Base-by-base conservation (phyloP, 352 stramenopile genomes). In the Salisapilia sapeloensis region DNA sequence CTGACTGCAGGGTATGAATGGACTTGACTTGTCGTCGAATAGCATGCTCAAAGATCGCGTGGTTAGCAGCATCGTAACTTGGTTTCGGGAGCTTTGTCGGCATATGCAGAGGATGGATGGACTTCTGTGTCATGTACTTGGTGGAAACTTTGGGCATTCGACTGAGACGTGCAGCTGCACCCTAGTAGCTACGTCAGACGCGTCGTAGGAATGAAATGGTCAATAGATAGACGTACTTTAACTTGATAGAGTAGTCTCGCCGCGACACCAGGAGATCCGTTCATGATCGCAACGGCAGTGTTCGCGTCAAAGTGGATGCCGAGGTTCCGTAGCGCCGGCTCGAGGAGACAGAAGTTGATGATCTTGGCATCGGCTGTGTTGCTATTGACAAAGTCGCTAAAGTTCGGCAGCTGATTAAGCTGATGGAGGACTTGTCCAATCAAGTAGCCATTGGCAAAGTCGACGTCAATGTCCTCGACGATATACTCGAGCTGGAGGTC, bases 401-500 rank as follows among this genome's bases (percentile, higher is more conserved):
- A 81, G 57, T 91, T 81, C 50, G 76, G 78, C 54, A 89, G 77
- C 31, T 92, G 76, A 54, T 95, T 94, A 35, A 86, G 53, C n/a
- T 62, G 50, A 33, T 76, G 54, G 34, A 94, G 49, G 15, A 94
- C 48, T 42, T 93, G 75, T 18, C 78, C 79, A 16, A 93, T 44
- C 32, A 94, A 40, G 45, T 72, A 94, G 25, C 79, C 79, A 41
- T 72, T 93, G 31, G 63, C 54, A 38, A 93, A 91, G 41, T 84
- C 69, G 18, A 33, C 27, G 30, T 87, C 77, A 22, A 91, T 35
- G 39, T 85, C 29, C 5, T 53, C 66, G 32, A 85, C 56, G 44
- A 48, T 42, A 16, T 40, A 44, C 24, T 66, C 84, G 30, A 92
- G 67, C 41, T 64, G 51, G 40, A 87, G 45, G 23, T 90, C 71